Base-by-base conservation (phyloP, 2,329 filamentous ascomycete genomes). In the Clonostachys rhizophaga region DNA sequence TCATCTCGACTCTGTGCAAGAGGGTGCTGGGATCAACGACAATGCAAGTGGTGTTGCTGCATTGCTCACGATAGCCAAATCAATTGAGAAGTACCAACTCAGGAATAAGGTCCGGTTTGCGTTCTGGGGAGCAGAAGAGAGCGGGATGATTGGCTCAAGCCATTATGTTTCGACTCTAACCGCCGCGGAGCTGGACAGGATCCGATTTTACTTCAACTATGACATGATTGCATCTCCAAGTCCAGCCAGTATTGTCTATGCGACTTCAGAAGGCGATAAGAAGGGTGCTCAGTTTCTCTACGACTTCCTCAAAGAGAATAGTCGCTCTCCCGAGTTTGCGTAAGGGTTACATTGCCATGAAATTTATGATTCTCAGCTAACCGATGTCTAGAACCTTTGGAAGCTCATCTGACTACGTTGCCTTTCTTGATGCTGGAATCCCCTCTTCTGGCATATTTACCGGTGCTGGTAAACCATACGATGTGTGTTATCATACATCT, bases 161-260 rank as follows among this genome's bases (percentile, higher is more conserved):
- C 54, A 61, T 54, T 66, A 65, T 52, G 60, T 59, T 1, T 44
- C 52, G 39, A 55, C 47, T 14, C 59, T 65, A 39, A 49, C 55
- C 20, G 47, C 52, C 17, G 57, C 52, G 6, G 62, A 65, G 40
- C 54, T 55, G 2, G 61, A 73, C 48, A 81, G 81, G 62, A 78
- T 85, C 57, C 69, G 73, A 5, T 74, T 84, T n/a, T 81, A 83
- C 64, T 74, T 84, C 57, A 81, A 84, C 65, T 83, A 80, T 55
- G 81, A 84, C 65, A 84, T 84, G 81, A 80, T 84, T 39, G 65
- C 58, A 11, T 66, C 62, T 7, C 56, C 58, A 33, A 50, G 53
- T 4, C 58, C 64, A 7, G 52, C 55, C 42, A 65, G 57, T 52
- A 53, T 54, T 42, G 55, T 68, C 41, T 66, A 66, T 49, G 59